Evolutionary conservation across 495 filamentous ascomycete genomes (phyloP).

Genomic region (Aspergillus bridgeri): DNA sequence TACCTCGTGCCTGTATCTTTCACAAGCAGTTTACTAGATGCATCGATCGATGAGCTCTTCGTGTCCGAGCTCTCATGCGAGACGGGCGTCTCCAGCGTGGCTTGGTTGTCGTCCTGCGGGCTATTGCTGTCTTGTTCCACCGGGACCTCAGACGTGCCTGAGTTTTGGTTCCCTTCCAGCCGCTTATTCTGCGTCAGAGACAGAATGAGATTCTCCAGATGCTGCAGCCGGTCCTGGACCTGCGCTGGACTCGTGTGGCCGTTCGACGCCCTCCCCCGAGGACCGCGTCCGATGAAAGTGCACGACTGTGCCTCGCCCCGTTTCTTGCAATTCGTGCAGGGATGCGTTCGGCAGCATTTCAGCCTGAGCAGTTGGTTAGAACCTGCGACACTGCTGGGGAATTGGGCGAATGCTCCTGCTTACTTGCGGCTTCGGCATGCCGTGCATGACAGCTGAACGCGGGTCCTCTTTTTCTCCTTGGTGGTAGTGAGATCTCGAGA

Average conservation of each 20-base stretch:
- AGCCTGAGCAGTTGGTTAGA: slow-evolving; percentile 29
- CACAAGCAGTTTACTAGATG: slow-evolving; percentile 38
- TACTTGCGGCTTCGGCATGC: slow-evolving; percentile 52
- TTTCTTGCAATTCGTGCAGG: slow-evolving; percentile 49
- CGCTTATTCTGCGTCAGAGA: slow-evolving; percentile 41
- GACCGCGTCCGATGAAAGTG: slow-evolving; percentile 40
- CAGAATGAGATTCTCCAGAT: slow-evolving; percentile 50
- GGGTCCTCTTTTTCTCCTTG: slow-evolving; percentile 43
- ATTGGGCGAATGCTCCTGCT: slow-evolving; percentile 14
- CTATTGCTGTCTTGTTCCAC: not conserved
- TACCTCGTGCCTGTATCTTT: slow-evolving; percentile 42
- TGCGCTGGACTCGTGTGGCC: slow-evolving; percentile 34
- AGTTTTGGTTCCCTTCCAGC: slow-evolving; percentile 10
- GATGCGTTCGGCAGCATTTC: slow-evolving; percentile 50
- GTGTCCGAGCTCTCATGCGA: slow-evolving; percentile 55
- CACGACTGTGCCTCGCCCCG: slow-evolving; percentile 42
- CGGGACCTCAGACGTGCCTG: not conserved
- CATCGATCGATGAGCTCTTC: slow-evolving; percentile 27
- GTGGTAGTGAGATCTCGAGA: not conserved
- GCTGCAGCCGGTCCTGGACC: slow-evolving; percentile 48
- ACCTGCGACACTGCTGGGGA: too few relatives aligned
- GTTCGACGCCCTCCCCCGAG: slow-evolving; percentile 30
- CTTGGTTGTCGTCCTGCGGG: slow-evolving; percentile 4
- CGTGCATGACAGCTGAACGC: slow-evolving; percentile 54
- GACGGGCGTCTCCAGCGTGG: slow-evolving; percentile 18